Percentiles rank a stretch among this genome's conserved stretches.
Evolutionary conservation across 768 basidiomycete species (phyloP).

Genomic region (Lactarius deliciosus): DNA sequence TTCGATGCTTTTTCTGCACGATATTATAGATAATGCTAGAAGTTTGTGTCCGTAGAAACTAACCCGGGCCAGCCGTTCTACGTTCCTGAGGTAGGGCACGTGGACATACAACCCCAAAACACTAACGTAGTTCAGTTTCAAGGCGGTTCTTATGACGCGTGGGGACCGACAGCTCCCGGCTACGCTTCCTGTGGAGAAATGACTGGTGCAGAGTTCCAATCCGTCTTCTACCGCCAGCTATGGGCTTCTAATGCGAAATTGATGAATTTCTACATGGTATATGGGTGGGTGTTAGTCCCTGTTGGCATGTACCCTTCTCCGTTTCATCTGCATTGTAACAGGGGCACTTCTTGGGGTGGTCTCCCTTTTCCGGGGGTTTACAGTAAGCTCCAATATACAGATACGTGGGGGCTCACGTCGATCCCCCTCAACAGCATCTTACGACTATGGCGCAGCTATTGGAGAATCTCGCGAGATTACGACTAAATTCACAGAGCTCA

Average conservation of each 20-base stretch:
- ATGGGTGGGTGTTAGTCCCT: slow-evolving; percentile 47
- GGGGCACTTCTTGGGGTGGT: slow-evolving; percentile 85
- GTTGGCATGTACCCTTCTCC: not conserved
- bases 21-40: not conserved
- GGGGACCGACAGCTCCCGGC: slow-evolving; percentile 73
- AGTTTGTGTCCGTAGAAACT: slow-evolving; percentile 29
- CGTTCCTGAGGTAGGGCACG: slow-evolving; percentile 57
- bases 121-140: slow-evolving; percentile 48
- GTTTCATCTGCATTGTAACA: slow-evolving; percentile 32
- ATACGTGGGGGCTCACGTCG: not conserved
- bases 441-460: slow-evolving; percentile 79
- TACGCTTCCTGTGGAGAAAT: slow-evolving; percentile 63
- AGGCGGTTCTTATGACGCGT: slow-evolving; percentile 78
- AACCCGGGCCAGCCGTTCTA: slow-evolving; percentile 62
- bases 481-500: slow-evolving; percentile 73
- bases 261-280: slow-evolving; percentile 85
- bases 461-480: slow-evolving; percentile 66
- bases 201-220: slow-evolving; percentile 72
- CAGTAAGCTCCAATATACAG: slow-evolving; percentile 37
- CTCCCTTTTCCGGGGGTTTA: slow-evolving; percentile 78
- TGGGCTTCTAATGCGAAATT: slow-evolving; percentile 83
- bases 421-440: slow-evolving; percentile 46
- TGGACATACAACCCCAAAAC: not conserved
- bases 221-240: slow-evolving; percentile 74
- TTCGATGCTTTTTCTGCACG: slow-evolving; percentile 23